Evolutionary conservation across 2,329 filamentous ascomycete genomes (phyloP), one percentile per base, ranked within the genome.

Genomic region (Talaromyces islandicus): DNA sequence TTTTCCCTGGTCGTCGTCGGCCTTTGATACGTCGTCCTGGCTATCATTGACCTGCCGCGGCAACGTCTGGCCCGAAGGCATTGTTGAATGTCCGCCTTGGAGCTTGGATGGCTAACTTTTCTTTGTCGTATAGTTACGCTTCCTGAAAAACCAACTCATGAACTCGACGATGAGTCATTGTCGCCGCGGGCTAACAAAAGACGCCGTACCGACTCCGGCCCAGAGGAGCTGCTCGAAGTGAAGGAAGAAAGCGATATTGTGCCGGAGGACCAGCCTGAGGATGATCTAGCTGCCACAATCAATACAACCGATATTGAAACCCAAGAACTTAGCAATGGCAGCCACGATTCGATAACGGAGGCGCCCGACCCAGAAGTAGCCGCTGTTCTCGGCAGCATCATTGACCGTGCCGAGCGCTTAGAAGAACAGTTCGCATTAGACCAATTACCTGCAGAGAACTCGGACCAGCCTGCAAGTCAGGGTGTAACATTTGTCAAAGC

Each of bases 391-490:
- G 72, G 72, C 4, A 73, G 72, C 59, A 77, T 78, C 32, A 76
- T 78, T 66, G 72, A 77, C 61, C 75, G 77, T 61, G 71, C 75
- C 0, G 76, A 77, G 61, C 69, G 71, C 7, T 69, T 77, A 25
- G 76, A 78, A 61, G 70, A 75, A 56, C 75, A 76, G 30, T 72
- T 68, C 43, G 69, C 69, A 10, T 65, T 75, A 60, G 73, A 70
- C 24, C 70, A 70, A 53, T 71, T 75, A 63, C 43, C 70, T 43
- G 64, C 64, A n/a, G 67, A 71, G 6, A 65, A 64, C 11, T 57
- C 65, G 19, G 71, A 69, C 11, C 70, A 71, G 51, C 61, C 67
- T 1, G 68, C 71, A 25, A 67, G 70, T 11, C 72, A 72, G 59
- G 71, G 68, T 17, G 66, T 75, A 62, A 71, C 71, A 17, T 76